Evolutionary conservation across 768 basidiomycete genomes (phyloP), one percentile per base, ranked within the genome.

Genomic region (Suillus subalutaceus): DNA sequence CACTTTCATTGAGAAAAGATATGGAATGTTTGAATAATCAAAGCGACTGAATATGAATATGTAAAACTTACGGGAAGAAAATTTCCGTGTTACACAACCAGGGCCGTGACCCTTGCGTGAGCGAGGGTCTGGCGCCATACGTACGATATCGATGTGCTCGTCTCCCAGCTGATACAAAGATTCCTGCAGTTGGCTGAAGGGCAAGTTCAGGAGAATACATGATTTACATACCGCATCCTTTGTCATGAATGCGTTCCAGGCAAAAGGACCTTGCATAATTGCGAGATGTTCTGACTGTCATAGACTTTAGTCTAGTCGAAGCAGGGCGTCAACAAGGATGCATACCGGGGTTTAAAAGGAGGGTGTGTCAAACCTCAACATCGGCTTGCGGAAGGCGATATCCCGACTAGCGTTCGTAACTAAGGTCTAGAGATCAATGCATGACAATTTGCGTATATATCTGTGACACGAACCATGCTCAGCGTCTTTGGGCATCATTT

Each of bases 1-100:
- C 85, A 1, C 67, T 50, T 6, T 66, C 58, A 8, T 72, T 76
- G 65, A 83, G 67, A 48, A 81, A 80, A 4, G 79, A 85, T 86
- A 41, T 6, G n/a, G 68, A 40, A 23, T 13, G 26, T 37, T 1
- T 37, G 18, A 35, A 35, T 56, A 4, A 40, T 44, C 20, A 5
- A 8, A 26, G 55, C 15, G 3, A 9, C 18, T 15, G 6, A 16
- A 40, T 58, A 40, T n/a, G 15, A 20, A 72, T 40, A 37, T 26
- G 57, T 18, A 40, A 40, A 38, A 38, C 77, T 67, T 63, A 79
- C 79, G 73, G n/a, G 69, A 20, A 16, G 63, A 57, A 23, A 32
- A 26, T 26, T 26, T 26, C 15, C 23, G 1, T 10, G 57, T 35
- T 64, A 67, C 59, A 56, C 80, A 80, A 37, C 68, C 56, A 4